These are phyloP conservation scores for Russula brevipes DNA, from an alignment of 768 basidiomycete species.

Conservation along the genomic window DNA sequence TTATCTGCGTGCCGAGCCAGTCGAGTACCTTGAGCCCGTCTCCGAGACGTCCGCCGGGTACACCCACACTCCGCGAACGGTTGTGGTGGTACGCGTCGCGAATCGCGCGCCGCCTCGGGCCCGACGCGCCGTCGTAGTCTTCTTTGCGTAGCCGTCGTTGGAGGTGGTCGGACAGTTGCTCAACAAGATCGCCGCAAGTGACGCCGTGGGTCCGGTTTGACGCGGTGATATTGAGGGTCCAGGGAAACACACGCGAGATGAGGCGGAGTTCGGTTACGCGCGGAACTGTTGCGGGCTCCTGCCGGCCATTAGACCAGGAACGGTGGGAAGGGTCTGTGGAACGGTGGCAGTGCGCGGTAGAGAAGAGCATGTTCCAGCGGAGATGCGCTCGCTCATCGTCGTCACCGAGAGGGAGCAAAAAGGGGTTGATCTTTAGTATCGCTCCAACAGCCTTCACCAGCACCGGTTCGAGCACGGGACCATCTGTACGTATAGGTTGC, in stretches of 20 bases:
- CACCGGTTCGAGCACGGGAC: conserved; percentile 65
- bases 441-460: conserved; percentile 47
- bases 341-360: conserved; percentile 53
- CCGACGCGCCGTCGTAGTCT: conserved; percentile 46
- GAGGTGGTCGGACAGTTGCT: conserved; percentile 48
- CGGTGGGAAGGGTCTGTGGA: conserved; percentile 53
- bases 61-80: conserved; percentile 55
- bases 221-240: conserved; percentile 49
- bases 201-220: conserved; percentile 45
- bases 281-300: conserved; percentile 61
- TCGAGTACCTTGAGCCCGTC: conserved; percentile 62
- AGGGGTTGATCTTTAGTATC: conserved; percentile 51
- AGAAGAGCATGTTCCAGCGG: conserved; percentile 72
- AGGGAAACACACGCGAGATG: conserved; percentile 50
- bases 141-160: conserved; percentile 44
- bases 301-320: conserved; percentile 64
- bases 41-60: conserved; percentile 64
- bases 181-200: conserved; percentile 63
- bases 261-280: conserved; percentile 50
- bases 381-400: conserved; percentile 47
- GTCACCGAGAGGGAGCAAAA: conserved; percentile 44
- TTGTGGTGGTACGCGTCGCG: conserved; percentile 57
- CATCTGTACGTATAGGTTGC: conserved; percentile 41
- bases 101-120: conserved; percentile 39
- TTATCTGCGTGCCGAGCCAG: conserved; percentile 52